Evolutionary conservation across 2,329 filamentous ascomycete genomes (phyloP).

Genomic region (Apiospora kogelbergensis): DNA sequence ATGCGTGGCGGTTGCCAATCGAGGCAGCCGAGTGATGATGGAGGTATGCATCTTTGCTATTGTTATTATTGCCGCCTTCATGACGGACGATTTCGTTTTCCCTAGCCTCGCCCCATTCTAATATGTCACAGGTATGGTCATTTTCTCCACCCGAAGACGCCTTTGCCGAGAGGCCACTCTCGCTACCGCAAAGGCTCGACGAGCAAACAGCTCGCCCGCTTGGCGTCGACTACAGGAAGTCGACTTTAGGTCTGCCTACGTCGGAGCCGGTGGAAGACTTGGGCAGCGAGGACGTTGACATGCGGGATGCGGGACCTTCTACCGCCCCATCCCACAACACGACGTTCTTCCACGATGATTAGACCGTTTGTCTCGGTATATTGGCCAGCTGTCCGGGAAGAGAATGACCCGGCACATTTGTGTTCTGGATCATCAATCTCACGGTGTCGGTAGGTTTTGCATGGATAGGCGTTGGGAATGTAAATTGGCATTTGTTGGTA

Average conservation of each 20-base stretch:
- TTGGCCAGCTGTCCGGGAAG: not conserved
- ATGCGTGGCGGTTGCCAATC: slow-evolving; percentile 90
- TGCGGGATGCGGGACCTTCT: slow-evolving; percentile 56
- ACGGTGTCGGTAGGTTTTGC: not conserved
- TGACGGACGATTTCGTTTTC: not conserved
- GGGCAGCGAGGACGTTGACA: slow-evolving; percentile 49
- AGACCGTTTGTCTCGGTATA: slow-evolving; percentile 2
- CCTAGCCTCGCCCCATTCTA: not conserved
- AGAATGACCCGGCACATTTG: not conserved
- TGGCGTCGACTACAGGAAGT: slow-evolving; percentile 43
- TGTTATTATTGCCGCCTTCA: too few species aligned
- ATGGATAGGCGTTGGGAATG: slow-evolving; percentile 2
- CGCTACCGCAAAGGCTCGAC: slow-evolving; percentile 46
- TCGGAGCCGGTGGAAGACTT: slow-evolving; percentile 29
- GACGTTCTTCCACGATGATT: slow-evolving; percentile 52
- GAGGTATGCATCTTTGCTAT: slow-evolving; percentile 63
- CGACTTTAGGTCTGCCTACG: slow-evolving; percentile 22
- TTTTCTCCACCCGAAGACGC: slow-evolving; percentile 83
- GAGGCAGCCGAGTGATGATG: slow-evolving; percentile 88
- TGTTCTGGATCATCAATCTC: not conserved
- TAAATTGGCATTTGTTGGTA: slow-evolving; percentile 6
- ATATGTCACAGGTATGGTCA: slow-evolving; percentile 73
- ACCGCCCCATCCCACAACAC: slow-evolving; percentile 50
- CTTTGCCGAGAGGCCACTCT: slow-evolving; percentile 52
- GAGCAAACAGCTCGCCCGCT: slow-evolving; percentile 50